Percentiles rank a stretch among this genome's conserved stretches.
phyloP scores from a whole-genome alignment of 306 rosid genomes.

The Lathyrus aphaca region DNA sequence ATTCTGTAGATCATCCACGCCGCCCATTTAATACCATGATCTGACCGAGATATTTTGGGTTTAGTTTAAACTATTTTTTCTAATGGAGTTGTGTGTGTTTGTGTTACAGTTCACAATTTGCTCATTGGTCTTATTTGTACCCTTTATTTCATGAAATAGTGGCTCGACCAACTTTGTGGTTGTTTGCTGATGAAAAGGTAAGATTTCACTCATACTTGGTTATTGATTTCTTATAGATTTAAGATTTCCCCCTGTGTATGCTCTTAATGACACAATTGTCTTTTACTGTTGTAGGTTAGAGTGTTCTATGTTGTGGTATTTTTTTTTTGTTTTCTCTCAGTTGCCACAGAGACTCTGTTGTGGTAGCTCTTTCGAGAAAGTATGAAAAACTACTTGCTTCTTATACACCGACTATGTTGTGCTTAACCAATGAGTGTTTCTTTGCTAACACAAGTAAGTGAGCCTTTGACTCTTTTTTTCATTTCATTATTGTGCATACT shows the following conservation, averaged over 20 bases:
- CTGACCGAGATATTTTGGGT: slow-evolving; percentile 1
- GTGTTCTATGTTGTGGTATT: slow-evolving; percentile 90
- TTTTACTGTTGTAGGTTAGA: slow-evolving; percentile 65
- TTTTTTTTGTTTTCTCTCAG: slow-evolving; percentile 83
- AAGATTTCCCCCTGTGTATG: no score
- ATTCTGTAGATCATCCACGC: no score
- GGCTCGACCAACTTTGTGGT: slow-evolving; percentile 86
- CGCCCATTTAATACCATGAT: no score
- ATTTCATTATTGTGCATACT: slow-evolving; percentile 17
- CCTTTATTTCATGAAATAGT: slow-evolving; percentile 85
- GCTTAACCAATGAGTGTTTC: slow-evolving; percentile 95
- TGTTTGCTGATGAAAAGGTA: slow-evolving; percentile 81
- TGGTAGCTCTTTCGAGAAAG: slow-evolving; percentile 87
- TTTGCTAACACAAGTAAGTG: slow-evolving; percentile 97
- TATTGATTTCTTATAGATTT: no score
- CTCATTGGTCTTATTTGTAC: slow-evolving; percentile 91
- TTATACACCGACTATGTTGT: slow-evolving; percentile 95
- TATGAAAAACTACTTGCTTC: slow-evolving; percentile 87
- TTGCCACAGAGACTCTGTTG: slow-evolving; percentile 74
- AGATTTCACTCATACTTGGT: slow-evolving; percentile 31
- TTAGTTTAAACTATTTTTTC: slow-evolving; percentile 1
- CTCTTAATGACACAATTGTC: slow-evolving; percentile 40
- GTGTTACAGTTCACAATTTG: slow-evolving; percentile 89
- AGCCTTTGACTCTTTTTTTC: slow-evolving; percentile 9
- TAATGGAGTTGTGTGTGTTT: slow-evolving; percentile 30